Evolutionary conservation across 139 green algal genomes (phyloP).

Genomic region (Pleodorina starrii): DNA sequence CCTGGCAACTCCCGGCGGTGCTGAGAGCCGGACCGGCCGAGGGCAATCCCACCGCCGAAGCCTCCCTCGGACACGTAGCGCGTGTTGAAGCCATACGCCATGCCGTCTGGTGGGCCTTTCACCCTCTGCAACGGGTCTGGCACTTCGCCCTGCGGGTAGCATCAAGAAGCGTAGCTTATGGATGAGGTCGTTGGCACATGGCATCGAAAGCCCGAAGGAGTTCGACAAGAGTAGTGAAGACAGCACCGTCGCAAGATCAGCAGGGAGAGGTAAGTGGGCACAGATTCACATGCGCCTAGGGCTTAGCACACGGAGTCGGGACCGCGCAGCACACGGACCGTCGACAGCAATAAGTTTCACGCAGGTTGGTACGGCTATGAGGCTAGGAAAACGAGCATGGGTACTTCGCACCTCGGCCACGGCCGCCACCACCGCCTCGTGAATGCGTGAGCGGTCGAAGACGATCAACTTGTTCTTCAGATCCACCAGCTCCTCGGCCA

Average conservation of each 20-base stretch:
- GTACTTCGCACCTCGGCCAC: conserved; percentile 30
- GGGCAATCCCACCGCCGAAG: neutral
- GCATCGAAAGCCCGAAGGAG: too few species aligned
- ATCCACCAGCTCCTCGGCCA: conserved; percentile 39
- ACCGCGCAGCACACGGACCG: too few species aligned
- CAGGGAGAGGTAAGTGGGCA: too few species aligned
- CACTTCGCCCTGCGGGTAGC: neutral
- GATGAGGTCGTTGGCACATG: too few species aligned
- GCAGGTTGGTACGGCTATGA: too few species aligned
- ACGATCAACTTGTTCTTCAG: conserved; percentile 15
- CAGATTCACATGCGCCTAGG: too few species aligned
- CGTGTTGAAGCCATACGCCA: neutral
- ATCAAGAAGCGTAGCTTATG: neutral
- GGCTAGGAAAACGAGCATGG: too few species aligned
- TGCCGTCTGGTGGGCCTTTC: neutral
- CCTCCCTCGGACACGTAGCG: conserved; percentile 11
- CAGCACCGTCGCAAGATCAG: too few species aligned
- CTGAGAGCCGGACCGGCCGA: too few species aligned
- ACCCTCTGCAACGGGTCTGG: conserved; percentile 17
- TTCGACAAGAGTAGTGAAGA: too few species aligned
- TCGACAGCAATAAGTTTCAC: too few species aligned
- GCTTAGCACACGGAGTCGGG: too few species aligned
- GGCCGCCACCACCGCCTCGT: conserved; percentile 4
- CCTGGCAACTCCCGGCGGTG: neutral
- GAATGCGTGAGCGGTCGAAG: neutral